Conservation (phyloP, 805 yeast genomes). For the Candida bentonensis region DNA sequence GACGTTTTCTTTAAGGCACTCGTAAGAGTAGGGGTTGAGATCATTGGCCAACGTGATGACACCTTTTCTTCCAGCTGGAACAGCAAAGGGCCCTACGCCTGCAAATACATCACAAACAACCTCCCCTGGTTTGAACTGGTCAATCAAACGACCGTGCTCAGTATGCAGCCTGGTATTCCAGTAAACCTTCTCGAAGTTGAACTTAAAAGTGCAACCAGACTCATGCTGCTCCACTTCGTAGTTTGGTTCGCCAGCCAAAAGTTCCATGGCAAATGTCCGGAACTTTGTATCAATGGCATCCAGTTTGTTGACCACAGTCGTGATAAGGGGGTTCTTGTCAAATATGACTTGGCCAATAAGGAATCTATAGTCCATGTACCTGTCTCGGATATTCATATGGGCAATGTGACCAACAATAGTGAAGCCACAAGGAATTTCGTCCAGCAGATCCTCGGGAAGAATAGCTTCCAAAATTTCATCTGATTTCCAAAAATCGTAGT, state of each 20-base stretch:
- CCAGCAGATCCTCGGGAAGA: constrained; percentile 54
- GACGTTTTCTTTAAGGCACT: constrained; percentile 55
- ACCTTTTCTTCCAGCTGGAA: constrained; percentile 83
- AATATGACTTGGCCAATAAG: constrained; percentile 82
- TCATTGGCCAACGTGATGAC: constrained; percentile 84
- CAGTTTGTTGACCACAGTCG: constrained; percentile 84
- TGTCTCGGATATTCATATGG: constrained; percentile 73
- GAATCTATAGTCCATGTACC: constrained; percentile 65
- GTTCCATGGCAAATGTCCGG: constrained; percentile 88
- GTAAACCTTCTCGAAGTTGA: constrained; percentile 87
- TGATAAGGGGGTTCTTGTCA: constrained; percentile 71
- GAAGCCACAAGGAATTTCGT: constrained; percentile 79
- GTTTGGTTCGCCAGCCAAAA: constrained; percentile 66
- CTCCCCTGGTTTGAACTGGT: constrained; percentile 43
- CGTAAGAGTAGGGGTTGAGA: constrained; percentile 74
- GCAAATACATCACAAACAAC: constrained; percentile 93
- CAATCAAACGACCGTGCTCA: constrained; percentile 76
- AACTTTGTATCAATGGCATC: constrained; percentile 77
- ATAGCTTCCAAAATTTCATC: constrained; percentile 75
- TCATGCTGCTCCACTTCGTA: constrained; percentile 77
- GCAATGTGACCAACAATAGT: constrained; percentile 94
- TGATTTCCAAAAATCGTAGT: constrained; percentile 73
- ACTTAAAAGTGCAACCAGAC: constrained; percentile 68
- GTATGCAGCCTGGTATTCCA: constrained; percentile 95
- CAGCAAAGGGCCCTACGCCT: constrained; percentile 96